phyloP scores from a whole-genome alignment of 345 rosid genomes.

The Eucalyptus pumila region DNA sequence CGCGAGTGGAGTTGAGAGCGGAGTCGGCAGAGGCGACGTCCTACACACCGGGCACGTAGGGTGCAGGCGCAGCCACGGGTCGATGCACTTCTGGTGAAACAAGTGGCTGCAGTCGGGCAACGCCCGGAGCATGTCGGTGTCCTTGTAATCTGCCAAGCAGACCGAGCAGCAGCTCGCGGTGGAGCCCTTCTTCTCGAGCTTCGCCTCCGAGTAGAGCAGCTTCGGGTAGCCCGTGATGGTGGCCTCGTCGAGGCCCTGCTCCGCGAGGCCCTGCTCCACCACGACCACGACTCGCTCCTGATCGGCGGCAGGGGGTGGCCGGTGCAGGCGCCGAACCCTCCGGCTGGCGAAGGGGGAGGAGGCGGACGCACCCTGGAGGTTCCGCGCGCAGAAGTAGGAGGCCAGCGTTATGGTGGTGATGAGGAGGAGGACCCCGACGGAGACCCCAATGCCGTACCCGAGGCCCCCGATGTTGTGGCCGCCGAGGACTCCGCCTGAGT shows the following conservation, averaged over 20 bases:
- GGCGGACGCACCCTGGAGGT: background rate
- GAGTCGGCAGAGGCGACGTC: slow-evolving; percentile 4
- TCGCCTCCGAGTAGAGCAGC: slow-evolving; percentile 58
- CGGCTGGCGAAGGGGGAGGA: background rate
- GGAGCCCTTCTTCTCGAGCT: slow-evolving; percentile 6
- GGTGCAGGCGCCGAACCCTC: background rate
- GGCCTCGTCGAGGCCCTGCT: slow-evolving; percentile 59
- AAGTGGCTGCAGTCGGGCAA: slow-evolving; percentile 52
- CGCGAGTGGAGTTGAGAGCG: background rate
- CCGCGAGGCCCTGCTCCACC: slow-evolving; percentile 34
- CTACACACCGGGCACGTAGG: slow-evolving; percentile 23
- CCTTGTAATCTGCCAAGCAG: slow-evolving; percentile 74
- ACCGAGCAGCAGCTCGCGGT: slow-evolving; percentile 62
- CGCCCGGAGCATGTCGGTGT: slow-evolving; percentile 32
- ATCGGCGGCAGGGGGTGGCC: background rate
- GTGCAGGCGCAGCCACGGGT: slow-evolving; percentile 17
- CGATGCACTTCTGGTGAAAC: slow-evolving; percentile 14
- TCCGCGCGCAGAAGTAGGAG: slow-evolving; percentile 28
- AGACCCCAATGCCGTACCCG: slow-evolving; percentile 30
- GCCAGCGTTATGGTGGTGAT: slow-evolving; percentile 25
- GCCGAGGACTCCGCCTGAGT: background rate
- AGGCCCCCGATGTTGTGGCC: slow-evolving; percentile 13
- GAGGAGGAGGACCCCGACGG: slow-evolving; percentile 26
- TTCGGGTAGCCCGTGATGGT: slow-evolving; percentile 66
- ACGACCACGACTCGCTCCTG: background rate